phyloP scores from a whole-genome alignment of 2,329 filamentous ascomycete species.

The Penicillium sp. region DNA sequence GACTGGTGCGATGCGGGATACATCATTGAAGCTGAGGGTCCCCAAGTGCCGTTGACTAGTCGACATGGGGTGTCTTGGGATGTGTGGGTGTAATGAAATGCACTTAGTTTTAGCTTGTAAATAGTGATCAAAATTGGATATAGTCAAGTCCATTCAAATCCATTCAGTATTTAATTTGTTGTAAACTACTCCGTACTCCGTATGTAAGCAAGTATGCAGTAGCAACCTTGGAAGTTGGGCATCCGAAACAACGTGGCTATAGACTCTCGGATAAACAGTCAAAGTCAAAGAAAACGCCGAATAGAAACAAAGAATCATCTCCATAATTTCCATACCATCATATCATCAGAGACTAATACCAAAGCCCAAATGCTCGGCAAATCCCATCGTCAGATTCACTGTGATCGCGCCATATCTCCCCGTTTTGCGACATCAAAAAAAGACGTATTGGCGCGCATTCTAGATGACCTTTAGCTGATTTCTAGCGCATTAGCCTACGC shows the following conservation, averaged over 20 bases:
- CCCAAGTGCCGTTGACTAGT: constrained; percentile 24
- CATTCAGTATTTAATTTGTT: neutral
- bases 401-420: constrained; percentile 28
- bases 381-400: constrained; percentile 9
- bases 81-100: constrained; percentile 20
- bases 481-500: neutral
- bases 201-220: no score
- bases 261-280: neutral
- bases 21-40: constrained; percentile 37
- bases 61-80: constrained; percentile 25
- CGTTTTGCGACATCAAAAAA: constrained; percentile 17
- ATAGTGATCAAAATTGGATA: neutral
- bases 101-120: neutral
- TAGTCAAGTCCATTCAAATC: neutral
- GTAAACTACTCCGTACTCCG: no score
- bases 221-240: neutral
- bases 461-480: neutral
- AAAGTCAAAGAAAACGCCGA: neutral
- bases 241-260: neutral
- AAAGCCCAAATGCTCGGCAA: neutral
- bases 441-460: neutral
- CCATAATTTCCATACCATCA: neutral
- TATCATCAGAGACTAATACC: neutral
- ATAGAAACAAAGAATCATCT: neutral
- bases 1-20: constrained; percentile 38